Evolutionary conservation across 768 basidiomycete species (phyloP), one percentile per base, ranked within the genome.

Genomic region (Pisolithus albus): DNA sequence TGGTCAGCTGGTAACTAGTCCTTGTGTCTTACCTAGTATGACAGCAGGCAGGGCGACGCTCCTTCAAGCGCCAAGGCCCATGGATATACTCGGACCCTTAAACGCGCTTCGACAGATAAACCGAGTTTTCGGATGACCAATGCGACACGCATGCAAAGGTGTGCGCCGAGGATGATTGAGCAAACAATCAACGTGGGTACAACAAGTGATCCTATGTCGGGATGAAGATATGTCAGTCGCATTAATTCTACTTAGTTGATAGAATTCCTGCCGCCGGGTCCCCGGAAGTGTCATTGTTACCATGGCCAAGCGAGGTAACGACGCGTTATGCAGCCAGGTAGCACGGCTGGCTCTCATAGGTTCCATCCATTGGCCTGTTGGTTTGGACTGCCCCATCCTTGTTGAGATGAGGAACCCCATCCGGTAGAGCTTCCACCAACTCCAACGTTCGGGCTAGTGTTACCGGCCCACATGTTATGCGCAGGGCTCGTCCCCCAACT

Each of bases 351-450:
- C 3, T 44, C 26, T 62, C 46, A 69, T 26, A 70, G 44, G 50
- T 74, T 80, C 82, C 82, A 83, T 16, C 81, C 81, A 57, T 77
- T 77, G 16, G 77, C 60, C 49, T 75, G 77, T 50, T 65, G 77
- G 36, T 56, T 70, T 34, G 77, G 74, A 59, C 75, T 82, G 49
- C 67, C 70, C 80, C 74, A 81, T 10, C 81, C 81, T 59, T 53
- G 62, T 46, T 52, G 72, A 37, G 55, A 55, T 9, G 41, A 34
- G 13, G 34, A 42, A n/a, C 62, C 64, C 66, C 68, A 68, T 15
- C 57, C 43, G 7, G 52, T 44, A 38, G 60, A 47, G 16, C 38
- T 41, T 2, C 53, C 46, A 41, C 61, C 58, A 18, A 51, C 40
- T 37, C 50, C 59, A 3, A 61, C 34, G 52, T 42, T 66, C n/a